Conservation (phyloP, 176 grass and related monocot genomes). For the Musa itinerans region DNA sequence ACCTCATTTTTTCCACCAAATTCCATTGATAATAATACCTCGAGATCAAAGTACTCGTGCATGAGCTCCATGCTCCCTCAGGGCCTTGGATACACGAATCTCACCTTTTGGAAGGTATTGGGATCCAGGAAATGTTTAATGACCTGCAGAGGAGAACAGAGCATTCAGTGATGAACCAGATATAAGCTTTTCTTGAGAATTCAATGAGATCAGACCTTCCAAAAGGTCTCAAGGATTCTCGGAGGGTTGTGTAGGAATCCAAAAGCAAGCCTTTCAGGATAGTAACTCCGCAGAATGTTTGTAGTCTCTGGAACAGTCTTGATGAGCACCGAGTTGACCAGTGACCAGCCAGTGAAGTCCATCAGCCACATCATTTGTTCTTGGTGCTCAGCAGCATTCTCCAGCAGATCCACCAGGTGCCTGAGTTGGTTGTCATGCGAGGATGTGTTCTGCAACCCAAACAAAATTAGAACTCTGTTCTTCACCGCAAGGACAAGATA, state of each 20-base stretch:
- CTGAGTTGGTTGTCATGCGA: conserved; percentile 36
- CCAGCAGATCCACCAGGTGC: conserved; percentile 59
- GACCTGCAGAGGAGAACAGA: conserved; percentile 25
- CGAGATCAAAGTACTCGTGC: conserved; percentile 42
- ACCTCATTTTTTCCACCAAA: conserved; percentile 55
- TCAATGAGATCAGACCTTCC: conserved; percentile 34
- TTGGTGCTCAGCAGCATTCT: conserved; percentile 69
- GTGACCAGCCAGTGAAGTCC: conserved; percentile 84
- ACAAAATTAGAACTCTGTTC: neutral
- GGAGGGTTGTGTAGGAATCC: conserved; percentile 67
- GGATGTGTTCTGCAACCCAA: conserved; percentile 50
- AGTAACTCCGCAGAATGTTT: conserved; percentile 64
- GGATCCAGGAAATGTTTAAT: conserved; percentile 64
- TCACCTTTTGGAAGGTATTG: conserved; percentile 46
- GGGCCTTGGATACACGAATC: conserved; percentile 53
- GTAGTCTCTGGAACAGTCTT: conserved; percentile 51
- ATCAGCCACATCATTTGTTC: conserved; percentile 81
- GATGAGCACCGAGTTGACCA: conserved; percentile 45
- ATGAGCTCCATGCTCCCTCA: conserved; percentile 55
- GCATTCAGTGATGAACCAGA: too few species aligned
- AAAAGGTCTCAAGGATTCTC: conserved; percentile 70
- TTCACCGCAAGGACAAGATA: too few species aligned
- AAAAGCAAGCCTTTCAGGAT: conserved; percentile 60
- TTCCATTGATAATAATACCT: conserved; percentile 40
- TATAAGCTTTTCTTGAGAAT: too few species aligned